A percentile compares a stretch with the other conserved stretches of the same genome.
Conservation (phyloP, 163 green algal species). For the Smithsoniella earleae region DNA sequence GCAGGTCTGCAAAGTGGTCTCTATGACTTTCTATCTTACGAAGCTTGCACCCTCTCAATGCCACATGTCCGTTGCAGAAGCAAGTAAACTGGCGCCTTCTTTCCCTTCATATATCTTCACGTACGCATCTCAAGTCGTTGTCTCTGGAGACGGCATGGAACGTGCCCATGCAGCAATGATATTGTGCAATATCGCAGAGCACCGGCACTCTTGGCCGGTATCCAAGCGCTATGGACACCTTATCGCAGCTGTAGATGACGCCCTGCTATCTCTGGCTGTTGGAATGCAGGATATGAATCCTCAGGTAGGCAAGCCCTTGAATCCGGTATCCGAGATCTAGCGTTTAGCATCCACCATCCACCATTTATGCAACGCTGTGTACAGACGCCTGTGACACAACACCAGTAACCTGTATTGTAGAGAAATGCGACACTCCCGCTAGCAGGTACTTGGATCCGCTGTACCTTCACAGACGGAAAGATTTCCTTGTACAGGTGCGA, state of each 20-base stretch:
- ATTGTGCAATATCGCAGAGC: neutral
- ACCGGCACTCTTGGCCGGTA: constrained; percentile 1
- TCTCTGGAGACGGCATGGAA: neutral
- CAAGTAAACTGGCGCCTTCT: neutral
- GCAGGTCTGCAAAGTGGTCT: constrained; percentile 11
- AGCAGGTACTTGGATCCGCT: no score
- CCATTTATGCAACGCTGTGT: no score
- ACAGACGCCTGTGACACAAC: no score
- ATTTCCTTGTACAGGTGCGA: neutral
- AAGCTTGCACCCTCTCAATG: neutral
- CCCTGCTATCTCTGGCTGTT: neutral
- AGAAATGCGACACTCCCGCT: no score
- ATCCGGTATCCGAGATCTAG: no score
- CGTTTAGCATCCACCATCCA: no score
- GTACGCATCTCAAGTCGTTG: neutral
- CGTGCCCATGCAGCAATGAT: constrained; percentile 6
- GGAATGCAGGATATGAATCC: constrained; percentile 24
- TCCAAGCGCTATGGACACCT: neutral
- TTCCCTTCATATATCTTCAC: constrained; percentile 3
- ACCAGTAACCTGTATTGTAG: no score
- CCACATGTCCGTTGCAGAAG: constrained; percentile 19
- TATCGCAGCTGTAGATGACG: constrained; percentile 10
- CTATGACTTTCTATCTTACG: neutral
- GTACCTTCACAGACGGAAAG: no score
- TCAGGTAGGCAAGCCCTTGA: neutral